Conservation (phyloP, 2,329 filamentous ascomycete genomes). For the Rhynchosporium secalis region DNA sequence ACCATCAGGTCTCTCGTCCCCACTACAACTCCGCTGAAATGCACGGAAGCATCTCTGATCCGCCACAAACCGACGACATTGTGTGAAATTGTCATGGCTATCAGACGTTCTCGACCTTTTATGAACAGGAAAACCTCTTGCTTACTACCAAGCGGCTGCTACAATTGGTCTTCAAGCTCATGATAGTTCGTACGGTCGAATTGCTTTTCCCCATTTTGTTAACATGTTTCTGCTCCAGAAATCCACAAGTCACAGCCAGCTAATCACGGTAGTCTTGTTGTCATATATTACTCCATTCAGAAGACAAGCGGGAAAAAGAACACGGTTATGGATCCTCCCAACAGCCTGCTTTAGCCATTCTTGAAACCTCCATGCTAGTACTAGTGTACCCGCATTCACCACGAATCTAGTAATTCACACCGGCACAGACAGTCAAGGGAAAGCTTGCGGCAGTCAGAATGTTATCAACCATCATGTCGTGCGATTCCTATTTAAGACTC, state of each 20-base stretch:
- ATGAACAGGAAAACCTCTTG: background rate
- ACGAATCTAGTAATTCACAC: slow-evolving; percentile 5
- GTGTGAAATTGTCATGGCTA: background rate
- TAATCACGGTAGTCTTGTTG: background rate
- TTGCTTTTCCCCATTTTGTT: background rate
- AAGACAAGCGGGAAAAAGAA: background rate
- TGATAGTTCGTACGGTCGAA: background rate
- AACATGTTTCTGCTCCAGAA: background rate
- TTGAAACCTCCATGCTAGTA: background rate
- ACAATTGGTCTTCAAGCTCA: background rate
- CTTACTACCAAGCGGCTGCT: background rate
- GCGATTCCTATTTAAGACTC: background rate
- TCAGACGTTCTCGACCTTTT: background rate
- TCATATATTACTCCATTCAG: background rate
- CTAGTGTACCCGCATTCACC: slow-evolving; percentile 1
- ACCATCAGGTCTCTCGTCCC: background rate
- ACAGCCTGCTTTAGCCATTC: background rate
- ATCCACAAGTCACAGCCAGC: background rate
- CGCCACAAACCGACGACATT: background rate
- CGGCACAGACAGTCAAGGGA: background rate
- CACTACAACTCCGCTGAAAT: background rate
- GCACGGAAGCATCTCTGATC: background rate
- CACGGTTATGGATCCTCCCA: background rate
- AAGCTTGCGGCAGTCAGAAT: background rate
- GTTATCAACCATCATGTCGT: background rate